Conservation (phyloP, 2,329 filamentous ascomycete genomes). For the Fusarium falciforme region DNA sequence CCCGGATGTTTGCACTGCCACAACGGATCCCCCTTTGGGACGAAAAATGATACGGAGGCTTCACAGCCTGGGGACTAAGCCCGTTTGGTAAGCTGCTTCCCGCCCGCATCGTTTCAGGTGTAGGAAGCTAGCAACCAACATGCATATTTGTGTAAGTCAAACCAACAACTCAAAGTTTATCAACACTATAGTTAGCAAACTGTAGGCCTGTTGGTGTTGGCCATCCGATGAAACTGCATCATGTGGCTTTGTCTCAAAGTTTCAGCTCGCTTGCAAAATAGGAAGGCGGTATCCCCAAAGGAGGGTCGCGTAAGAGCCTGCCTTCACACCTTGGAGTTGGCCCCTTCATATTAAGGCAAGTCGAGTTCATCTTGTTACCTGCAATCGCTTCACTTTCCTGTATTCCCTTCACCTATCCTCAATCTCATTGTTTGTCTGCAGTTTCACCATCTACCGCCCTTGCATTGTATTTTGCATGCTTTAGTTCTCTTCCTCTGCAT, state of each 20-base stretch:
- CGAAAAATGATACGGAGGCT: background rate
- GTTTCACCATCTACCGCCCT: background rate
- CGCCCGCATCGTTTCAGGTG: background rate
- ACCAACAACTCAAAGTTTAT: background rate
- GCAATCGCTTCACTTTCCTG: background rate
- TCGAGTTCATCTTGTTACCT: background rate
- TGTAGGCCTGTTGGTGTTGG: background rate
- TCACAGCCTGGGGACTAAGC: background rate
- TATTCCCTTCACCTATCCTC: background rate
- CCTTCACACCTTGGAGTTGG: background rate
- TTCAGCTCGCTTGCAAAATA: background rate
- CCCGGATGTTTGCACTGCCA: background rate
- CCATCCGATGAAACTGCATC: background rate
- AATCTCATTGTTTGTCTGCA: too few relatives aligned
- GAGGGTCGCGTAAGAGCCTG: background rate
- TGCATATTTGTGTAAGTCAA: background rate
- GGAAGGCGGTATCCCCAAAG: background rate
- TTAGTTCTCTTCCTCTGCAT: background rate
- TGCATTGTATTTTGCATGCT: background rate
- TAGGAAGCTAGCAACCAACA: background rate
- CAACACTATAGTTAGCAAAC: background rate
- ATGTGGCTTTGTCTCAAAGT: background rate
- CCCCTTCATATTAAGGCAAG: background rate
- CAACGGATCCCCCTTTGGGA: background rate
- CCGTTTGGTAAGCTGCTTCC: background rate